Evolutionary conservation across 2,329 filamentous ascomycete genomes (phyloP), one percentile per base, ranked within the genome.

Genomic region (Setomelanomma holmii): DNA sequence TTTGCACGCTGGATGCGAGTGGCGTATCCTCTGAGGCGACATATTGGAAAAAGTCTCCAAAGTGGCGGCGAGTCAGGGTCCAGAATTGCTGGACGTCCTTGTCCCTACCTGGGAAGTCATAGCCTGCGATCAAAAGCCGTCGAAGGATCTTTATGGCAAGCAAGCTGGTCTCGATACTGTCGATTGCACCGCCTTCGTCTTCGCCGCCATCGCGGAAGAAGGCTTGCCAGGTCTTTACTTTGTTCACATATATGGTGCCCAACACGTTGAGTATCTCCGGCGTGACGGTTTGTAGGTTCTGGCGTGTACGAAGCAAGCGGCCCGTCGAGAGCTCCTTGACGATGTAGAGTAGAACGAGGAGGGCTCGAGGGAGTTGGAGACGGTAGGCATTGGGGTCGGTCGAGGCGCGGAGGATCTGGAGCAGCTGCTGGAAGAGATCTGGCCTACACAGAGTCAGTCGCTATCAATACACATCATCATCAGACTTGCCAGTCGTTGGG

Each of bases 301-400:
- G 86, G 66, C 93, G 87, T 0, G 89, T 92, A 58, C 85, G 86
- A 49, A 87, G 83, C 41, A 98, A 76, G 38, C 91, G 84, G 2
- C 89, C 93, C 0, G 90, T 93, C 0, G 90, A 87, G 5, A 98
- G 80, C 72, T 98, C 95, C 76, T 98, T 99, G 67, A 96, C 87
- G 22, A 96, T 86, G 41, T 93, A 89, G 12, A 98, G 80, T 10
- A 97, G 79, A 11, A 96, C 86, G 45, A 91, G 81, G 38, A 98
- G 82, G 6, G 86, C 84, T 41, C 92, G 87, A 20, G 85, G 82
- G 2, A 96, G 84, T 48, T 89, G 86, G 11, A 88, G 69, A 38
- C 86, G 84, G 60, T 87, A 85, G 7, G 82, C 80, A 51, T 83
- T 77, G 5, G 77, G 75, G 30, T 78, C 75, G 30, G 69, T 74